Base-by-base conservation (phyloP, 495 filamentous ascomycete genomes). In the Rhypophila decipiens region DNA sequence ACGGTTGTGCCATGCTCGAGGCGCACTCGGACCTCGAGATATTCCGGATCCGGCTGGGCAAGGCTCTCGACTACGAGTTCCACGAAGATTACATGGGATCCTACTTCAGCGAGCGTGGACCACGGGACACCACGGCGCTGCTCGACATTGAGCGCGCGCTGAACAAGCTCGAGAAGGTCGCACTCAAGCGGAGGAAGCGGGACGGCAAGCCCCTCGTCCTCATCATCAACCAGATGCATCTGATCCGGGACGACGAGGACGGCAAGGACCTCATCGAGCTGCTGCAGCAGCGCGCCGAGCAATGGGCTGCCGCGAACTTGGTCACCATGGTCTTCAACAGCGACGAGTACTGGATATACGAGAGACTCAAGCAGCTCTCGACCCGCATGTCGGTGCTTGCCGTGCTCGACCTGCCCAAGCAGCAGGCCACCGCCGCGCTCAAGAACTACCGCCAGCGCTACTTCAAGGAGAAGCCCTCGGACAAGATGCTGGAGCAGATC, bases 261-360 rank as follows among this genome's bases (percentile, higher is more conserved):
- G 93, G 93, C 34, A 84, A 82, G 43, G 88, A 96, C 64, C 72
- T 98, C 17, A 78, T 98, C 4, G 93, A 98, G 64, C 79, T 97
- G 40, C 83, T 98, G 17, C 93, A 98, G 63, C 93, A 98, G 64
- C 80, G 90, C 21, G 93, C 93, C 0, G 94, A 98, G 63, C 82
- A 87, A 55, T 98, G 93, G 93, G 91, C 93, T 2, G 90, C 90
- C 5, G 80, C 82, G 29, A 88, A 87, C 50, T 73, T 98, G 1
- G 84, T 90, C 12, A 96, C 91, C 1, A 82, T 95, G 49, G 80
- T 98, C 5, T 83, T 97, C 55, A 96, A 95, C 63, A 87, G 79
- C 47, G 93, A 98, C 57, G 91, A 96, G 56, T 98, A 96, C 63
- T 98, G 93, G 93, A 85, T 97, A 1, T 97, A 96, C 57, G 93